Base-by-base conservation (phyloP, 306 rosid genomes). In the cucumber (Cucumis sativus) region DNA sequence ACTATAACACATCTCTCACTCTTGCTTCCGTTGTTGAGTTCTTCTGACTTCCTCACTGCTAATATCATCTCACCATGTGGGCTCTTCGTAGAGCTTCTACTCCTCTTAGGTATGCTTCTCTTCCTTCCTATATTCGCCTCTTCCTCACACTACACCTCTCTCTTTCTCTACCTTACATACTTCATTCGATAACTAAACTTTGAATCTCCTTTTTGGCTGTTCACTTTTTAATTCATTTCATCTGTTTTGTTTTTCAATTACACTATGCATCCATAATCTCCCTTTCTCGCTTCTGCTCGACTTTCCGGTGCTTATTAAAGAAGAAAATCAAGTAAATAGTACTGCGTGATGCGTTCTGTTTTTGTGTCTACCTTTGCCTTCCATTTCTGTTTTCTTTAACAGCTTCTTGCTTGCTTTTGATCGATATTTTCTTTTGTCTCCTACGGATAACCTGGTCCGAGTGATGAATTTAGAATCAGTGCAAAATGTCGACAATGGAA, bases 91-190 rank as follows among this genome's bases (percentile, higher is more conserved):
- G 58, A 76, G 79, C 56, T 59, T 76, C 57, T 23, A 59, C 35
- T 76, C 70, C 79, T 59, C 79, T 76, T 60, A 59, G 79, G 79
- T 76, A 76, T 60, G 41, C 71, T 60, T 59, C 59, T 76, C 58
- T 59, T 20, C 4, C 18, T 75, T 70, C 57, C 2, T 23, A 7
- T 71, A 4, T 37, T 0, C 12, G 30, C 28, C 14, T 64, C 3
- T 35, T 65, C 14, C 25, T 49, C 14, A 25, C 7, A 51, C 16
- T 16, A 8, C 6, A 25, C 25, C 41, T 52, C 28, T 49, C 77
- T 30, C 17, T n/a, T 71, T 51, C 15, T 72, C 21, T 72, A 14
- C 14, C 60, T 28, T 28, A 47, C 76, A 17, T 9, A 3, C 12
- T 47, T 70, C 14, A 21, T 70, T 49, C 54, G 6, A 51, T 7